phyloP scores from a whole-genome alignment of 768 basidiomycete genomes.

The Boletus barrowsii region DNA sequence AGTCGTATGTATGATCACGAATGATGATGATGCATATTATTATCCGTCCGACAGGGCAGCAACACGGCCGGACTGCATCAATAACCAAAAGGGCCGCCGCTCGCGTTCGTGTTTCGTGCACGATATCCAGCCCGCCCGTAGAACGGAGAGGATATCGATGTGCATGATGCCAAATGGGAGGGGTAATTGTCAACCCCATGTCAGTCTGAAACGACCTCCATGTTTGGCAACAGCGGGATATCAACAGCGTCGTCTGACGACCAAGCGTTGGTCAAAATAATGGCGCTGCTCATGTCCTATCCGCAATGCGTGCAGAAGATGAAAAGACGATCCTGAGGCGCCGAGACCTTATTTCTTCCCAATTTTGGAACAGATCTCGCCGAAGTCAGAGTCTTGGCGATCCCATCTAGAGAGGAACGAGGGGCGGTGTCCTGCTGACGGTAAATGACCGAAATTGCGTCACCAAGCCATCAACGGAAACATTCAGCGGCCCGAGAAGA shows the following conservation, averaged over 20 bases:
- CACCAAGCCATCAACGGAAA: conserved; percentile 16
- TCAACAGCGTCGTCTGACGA: neutral
- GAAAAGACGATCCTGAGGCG: neutral
- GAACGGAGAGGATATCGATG: conserved; percentile 6
- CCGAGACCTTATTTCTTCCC: neutral
- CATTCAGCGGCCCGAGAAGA: conserved; percentile 11
- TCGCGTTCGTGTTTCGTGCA: conserved; percentile 20
- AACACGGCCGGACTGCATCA: conserved; percentile 1
- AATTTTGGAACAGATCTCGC: conserved; percentile 11
- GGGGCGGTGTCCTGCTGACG: conserved; percentile 8
- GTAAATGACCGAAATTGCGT: conserved; percentile 25
- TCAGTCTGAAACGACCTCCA: conserved; percentile 16
- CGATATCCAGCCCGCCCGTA: conserved; percentile 20
- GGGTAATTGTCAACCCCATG: conserved; percentile 1
- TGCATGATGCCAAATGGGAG: conserved; percentile 8
- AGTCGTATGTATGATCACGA: too few species aligned
- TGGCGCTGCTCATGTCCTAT: neutral
- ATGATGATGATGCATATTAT: too few species aligned
- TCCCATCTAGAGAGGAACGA: conserved; percentile 14
- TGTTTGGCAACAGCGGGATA: conserved; percentile 4
- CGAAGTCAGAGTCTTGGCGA: conserved; percentile 16
- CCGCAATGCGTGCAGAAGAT: neutral
- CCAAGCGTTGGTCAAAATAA: neutral
- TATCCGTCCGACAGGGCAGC: conserved; percentile 9
- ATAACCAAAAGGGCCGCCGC: neutral